Evolutionary conservation across 331 rosid genomes (phyloP).

Genomic region (Erythrophleum ivorense): DNA sequence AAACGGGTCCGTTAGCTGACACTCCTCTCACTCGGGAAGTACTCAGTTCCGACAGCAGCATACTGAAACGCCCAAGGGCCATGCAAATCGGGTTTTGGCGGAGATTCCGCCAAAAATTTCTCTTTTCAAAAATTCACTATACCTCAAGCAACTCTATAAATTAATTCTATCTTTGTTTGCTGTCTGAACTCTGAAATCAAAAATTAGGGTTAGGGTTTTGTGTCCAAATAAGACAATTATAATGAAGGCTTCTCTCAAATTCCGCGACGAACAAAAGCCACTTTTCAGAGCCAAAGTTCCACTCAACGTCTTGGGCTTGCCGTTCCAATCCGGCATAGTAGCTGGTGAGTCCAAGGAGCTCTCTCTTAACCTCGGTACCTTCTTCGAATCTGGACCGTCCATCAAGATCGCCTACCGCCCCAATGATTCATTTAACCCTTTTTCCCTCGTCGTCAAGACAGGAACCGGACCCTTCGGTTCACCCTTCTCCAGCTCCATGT

Average conservation of each 20-base stretch:
- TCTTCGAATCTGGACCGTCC: slow-evolving; percentile 80
- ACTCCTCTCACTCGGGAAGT: background rate
- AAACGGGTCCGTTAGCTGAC: background rate
- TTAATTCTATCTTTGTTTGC: background rate
- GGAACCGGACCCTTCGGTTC: slow-evolving; percentile 79
- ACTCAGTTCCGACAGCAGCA: background rate
- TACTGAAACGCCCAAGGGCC: background rate
- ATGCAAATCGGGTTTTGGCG: slow-evolving; percentile 34
- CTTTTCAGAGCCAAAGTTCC: slow-evolving; percentile 78
- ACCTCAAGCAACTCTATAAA: slow-evolving; percentile 14
- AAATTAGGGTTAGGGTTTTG: slow-evolving; percentile 31
- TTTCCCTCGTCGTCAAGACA: slow-evolving; percentile 73
- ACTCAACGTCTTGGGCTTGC: slow-evolving; percentile 70
- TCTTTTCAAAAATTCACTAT: slow-evolving; percentile 26
- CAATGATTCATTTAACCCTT: slow-evolving; percentile 75
- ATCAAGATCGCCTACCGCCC: slow-evolving; percentile 70
- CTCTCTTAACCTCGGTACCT: slow-evolving; percentile 73
- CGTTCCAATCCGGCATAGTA: slow-evolving; percentile 82
- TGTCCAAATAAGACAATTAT: background rate
- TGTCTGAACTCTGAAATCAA: background rate
- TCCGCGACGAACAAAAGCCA: slow-evolving; percentile 87
- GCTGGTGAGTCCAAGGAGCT: slow-evolving; percentile 89
- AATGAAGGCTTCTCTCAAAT: slow-evolving; percentile 92
- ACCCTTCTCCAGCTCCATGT: slow-evolving; percentile 68
- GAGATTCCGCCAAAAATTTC: slow-evolving; percentile 30